phyloP scores from a whole-genome alignment of 2,329 filamentous ascomycete species.

The Aspergillus sp. region DNA sequence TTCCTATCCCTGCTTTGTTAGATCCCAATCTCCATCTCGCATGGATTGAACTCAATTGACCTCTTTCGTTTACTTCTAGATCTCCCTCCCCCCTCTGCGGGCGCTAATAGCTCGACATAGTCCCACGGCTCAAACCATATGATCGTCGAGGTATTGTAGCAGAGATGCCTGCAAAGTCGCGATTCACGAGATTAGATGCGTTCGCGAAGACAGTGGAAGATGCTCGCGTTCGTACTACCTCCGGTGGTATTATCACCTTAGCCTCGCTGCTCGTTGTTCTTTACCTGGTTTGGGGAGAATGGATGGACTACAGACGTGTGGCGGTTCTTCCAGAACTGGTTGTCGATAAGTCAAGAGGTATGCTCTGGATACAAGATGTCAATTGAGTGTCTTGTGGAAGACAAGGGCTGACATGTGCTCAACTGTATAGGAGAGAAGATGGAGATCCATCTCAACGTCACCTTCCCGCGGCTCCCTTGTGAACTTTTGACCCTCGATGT shows the following conservation, averaged over 20 bases:
- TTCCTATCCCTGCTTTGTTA: too few relatives aligned
- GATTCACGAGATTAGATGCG: conserved; percentile 94
- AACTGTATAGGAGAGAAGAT: conserved; percentile 74
- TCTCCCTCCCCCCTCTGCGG: too few relatives aligned
- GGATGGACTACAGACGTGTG: conserved; percentile 84
- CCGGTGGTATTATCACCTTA: conserved; percentile 91
- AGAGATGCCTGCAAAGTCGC: conserved; percentile 80
- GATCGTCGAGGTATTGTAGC: conserved; percentile 19
- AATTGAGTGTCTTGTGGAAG: not conserved
- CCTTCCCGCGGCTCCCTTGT: conserved; percentile 89
- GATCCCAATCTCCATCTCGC: too few relatives aligned
- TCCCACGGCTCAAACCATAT: conserved; percentile 8
- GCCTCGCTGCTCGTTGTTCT: conserved; percentile 81
- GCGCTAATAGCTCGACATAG: too few relatives aligned
- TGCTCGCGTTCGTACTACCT: conserved; percentile 91
- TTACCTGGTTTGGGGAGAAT: conserved; percentile 91
- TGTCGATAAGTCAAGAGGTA: conserved; percentile 94
- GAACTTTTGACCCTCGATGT: conserved; percentile 95
- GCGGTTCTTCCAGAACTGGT: conserved; percentile 87
- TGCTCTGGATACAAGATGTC: conserved; percentile 5
- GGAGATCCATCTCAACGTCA: conserved; percentile 98
- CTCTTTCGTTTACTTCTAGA: not conserved
- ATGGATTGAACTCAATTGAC: not conserved
- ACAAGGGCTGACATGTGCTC: conserved; percentile 9
- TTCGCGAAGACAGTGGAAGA: conserved; percentile 99